Percentiles rank a stretch among this genome's conserved stretches.
These are phyloP conservation scores for Suillus alpinus DNA, from an alignment of 768 basidiomycete genomes.

Conservation along the genomic window DNA sequence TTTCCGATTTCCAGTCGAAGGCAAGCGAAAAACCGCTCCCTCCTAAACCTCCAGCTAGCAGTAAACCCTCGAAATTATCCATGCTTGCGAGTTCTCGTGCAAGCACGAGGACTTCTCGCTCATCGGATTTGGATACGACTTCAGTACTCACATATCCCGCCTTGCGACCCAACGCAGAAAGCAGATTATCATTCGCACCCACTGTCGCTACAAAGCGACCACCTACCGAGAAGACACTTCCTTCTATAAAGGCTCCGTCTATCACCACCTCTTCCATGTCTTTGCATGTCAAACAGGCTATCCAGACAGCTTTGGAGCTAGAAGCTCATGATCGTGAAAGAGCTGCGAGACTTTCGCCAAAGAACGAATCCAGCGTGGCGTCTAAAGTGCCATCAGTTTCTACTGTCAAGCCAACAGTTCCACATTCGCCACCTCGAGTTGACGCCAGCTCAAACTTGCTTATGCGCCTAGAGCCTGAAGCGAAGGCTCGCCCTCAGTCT, in stretches of 20 bases:
- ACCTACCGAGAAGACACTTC: conserved; percentile 23
- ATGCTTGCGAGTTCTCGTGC: conserved; percentile 65
- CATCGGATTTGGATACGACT: conserved; percentile 51
- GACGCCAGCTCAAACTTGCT: conserved; percentile 13
- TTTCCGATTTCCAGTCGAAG: conserved; percentile 51
- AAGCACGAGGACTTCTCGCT: conserved; percentile 52
- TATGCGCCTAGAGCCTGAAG: conserved; percentile 15
- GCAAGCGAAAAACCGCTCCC: conserved; percentile 32
- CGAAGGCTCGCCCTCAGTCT: conserved; percentile 48
- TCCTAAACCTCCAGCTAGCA: conserved; percentile 20
- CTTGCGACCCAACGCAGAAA: conserved; percentile 66
- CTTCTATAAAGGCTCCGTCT: conserved; percentile 22
- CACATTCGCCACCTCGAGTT: conserved; percentile 22
- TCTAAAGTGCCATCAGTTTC: conserved; percentile 23
- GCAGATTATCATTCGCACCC: conserved; percentile 35
- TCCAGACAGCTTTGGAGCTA: conserved; percentile 61
- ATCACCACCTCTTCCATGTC: conserved; percentile 49
- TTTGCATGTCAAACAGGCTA: conserved; percentile 61
- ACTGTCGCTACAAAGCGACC: conserved; percentile 16
- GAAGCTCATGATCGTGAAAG: conserved; percentile 48
- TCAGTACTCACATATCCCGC: conserved; percentile 72
- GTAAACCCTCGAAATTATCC: conserved; percentile 65
- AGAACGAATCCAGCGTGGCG: conserved; percentile 13
- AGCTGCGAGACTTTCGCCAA: background rate
- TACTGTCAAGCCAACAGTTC: conserved; percentile 15